phyloP scores from a whole-genome alignment of 1,284 basidiomycete species.

The Lentinula novae-zelandiae region DNA sequence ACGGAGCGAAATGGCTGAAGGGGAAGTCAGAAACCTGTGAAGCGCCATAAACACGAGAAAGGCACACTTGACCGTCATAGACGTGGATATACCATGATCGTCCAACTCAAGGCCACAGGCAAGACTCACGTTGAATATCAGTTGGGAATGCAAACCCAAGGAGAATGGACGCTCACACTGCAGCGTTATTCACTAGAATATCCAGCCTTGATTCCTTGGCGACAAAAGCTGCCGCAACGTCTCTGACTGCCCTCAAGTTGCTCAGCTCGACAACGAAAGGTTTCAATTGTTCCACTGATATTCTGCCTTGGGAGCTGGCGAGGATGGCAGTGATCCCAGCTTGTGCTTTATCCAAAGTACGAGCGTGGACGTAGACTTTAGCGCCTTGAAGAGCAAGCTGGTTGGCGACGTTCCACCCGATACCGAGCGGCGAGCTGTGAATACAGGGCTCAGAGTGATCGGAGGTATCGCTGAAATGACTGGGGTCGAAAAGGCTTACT shows the following conservation, averaged over 20 bases:
- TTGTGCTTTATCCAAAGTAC: conserved; percentile 5
- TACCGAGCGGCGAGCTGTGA: conserved; percentile 2
- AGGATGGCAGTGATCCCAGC: conserved; percentile 5
- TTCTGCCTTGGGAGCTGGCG: neutral
- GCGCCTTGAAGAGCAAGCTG: conserved; percentile 11
- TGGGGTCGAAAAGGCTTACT: conserved; percentile 3
- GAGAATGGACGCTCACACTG: conserved; percentile 20
- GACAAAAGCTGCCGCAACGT: neutral
- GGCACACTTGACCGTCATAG: conserved; percentile 6
- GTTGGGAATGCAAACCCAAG: neutral
- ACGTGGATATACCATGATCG: conserved; percentile 1
- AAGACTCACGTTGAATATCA: neutral
- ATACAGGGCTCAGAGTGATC: neutral
- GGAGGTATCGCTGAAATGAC: neutral
- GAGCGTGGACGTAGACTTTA: conserved; percentile 12
- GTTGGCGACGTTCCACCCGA: conserved; percentile 12
- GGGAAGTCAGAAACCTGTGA: neutral
- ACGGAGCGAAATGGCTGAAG: conserved; percentile 41
- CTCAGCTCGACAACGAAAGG: conserved; percentile 8
- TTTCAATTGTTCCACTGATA: neutral
- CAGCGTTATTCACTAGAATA: conserved; percentile 18
- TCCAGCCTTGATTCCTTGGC: conserved; percentile 14
- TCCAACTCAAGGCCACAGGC: neutral
- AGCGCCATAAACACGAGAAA: neutral
- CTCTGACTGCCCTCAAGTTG: neutral